A percentile compares a stretch with the other conserved stretches of the same genome.
These are phyloP conservation scores for Backusella luteola DNA, from an alignment of 192 early-diverging fungal species.

Conservation along the genomic window DNA sequence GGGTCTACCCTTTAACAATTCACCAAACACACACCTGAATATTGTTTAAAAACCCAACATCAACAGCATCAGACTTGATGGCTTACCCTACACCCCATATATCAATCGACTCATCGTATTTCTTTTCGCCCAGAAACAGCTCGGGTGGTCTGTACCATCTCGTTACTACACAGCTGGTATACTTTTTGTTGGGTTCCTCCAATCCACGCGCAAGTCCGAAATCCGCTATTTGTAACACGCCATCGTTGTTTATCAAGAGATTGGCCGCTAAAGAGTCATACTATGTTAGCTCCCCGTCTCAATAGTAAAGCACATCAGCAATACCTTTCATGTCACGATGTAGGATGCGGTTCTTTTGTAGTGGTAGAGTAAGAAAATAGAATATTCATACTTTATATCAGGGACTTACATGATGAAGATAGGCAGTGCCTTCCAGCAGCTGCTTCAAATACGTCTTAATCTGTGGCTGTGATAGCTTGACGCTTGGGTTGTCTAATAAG, in stretches of 20 bases:
- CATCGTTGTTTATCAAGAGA: slow-evolving; percentile 90
- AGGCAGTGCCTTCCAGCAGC: slow-evolving; percentile 86
- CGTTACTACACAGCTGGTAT: slow-evolving; percentile 91
- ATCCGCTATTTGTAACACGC: slow-evolving; percentile 90
- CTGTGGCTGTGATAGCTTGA: slow-evolving; percentile 62
- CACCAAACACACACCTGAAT: slow-evolving; percentile 90
- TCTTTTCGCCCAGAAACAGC: slow-evolving; percentile 80
- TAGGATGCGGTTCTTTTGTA: slow-evolving; percentile 49
- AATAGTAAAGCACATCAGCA: not conserved
- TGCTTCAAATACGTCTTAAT: slow-evolving; percentile 94
- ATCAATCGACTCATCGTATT: slow-evolving; percentile 87
- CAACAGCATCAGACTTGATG: not conserved
- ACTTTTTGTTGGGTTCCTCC: slow-evolving; percentile 59
- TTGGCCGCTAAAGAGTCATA: slow-evolving; percentile 72
- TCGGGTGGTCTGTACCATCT: slow-evolving; percentile 99
- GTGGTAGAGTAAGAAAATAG: not conserved
- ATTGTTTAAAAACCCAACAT: not conserved
- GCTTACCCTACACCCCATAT: slow-evolving; percentile 94
- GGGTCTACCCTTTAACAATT: slow-evolving; percentile 83
- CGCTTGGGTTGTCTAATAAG: slow-evolving; percentile 83
- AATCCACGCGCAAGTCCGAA: slow-evolving; percentile 91
- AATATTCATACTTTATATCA: not conserved
- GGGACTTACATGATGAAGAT: slow-evolving; percentile 68
- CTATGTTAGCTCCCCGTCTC: not conserved
- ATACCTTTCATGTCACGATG: slow-evolving; percentile 66